Evolutionary conservation across 2,329 filamentous ascomycete genomes (phyloP).

Genomic region (Verticillium klebahnii): DNA sequence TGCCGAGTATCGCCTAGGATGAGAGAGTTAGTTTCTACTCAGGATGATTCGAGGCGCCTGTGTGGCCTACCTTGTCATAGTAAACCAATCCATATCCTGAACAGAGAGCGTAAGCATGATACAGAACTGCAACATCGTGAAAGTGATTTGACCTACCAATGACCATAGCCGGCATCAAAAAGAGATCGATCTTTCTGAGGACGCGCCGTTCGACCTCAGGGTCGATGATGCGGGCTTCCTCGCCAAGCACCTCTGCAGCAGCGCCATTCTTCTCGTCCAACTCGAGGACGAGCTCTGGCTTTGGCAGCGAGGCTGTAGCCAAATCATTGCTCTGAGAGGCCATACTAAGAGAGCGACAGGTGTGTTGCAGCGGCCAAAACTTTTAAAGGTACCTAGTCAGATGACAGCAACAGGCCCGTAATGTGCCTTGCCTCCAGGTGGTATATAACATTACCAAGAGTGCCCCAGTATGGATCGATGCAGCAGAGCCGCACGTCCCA

Average conservation of each 20-base stretch:
- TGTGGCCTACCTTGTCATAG: slow-evolving; percentile 55
- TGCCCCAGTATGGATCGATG: too few species aligned
- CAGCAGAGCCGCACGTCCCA: too few species aligned
- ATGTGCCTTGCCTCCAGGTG: too few species aligned
- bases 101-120: neutral
- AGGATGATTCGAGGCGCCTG: neutral
- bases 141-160: slow-evolving; percentile 30
- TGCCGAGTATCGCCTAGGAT: slow-evolving; percentile 50
- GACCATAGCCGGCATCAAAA: slow-evolving; percentile 53
- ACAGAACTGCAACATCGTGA: neutral
- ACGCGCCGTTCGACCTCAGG: slow-evolving; percentile 40
- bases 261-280: neutral
- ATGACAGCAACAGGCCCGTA: too few species aligned
- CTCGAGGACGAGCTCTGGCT: neutral
- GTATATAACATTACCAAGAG: too few species aligned
- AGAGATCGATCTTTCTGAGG: slow-evolving; percentile 50
- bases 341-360: too few species aligned
- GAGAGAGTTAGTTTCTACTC: neutral
- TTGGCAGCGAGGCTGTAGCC: neutral
- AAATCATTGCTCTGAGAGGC: too few species aligned
- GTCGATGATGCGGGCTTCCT: slow-evolving; percentile 26
- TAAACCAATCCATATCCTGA: slow-evolving; percentile 61
- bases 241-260: slow-evolving; percentile 2
- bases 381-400: too few species aligned
- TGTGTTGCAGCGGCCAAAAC: too few species aligned